Base-by-base conservation (phyloP, 2,329 filamentous ascomycete genomes). In the Boeremia lycopersici region DNA sequence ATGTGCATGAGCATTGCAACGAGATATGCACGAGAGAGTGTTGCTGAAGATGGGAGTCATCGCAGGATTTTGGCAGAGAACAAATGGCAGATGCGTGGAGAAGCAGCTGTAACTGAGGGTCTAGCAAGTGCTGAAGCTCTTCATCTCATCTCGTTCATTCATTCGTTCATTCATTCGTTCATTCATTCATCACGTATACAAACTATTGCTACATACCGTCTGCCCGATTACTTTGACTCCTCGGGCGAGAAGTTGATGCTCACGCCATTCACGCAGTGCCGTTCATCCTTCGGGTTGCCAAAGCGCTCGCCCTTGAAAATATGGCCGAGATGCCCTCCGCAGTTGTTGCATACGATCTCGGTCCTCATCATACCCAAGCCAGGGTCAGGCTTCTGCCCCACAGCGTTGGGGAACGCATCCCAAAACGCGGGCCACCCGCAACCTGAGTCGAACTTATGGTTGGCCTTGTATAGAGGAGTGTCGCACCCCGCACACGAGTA, bases 341-440 rank as follows among this genome's bases (percentile, higher is more conserved):
- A 99, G 74, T 96, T 96, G 61, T 86, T 85, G 77, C 95, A 99
- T 8, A 96, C 88, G 69, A 99, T 99, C 81, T 99, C 95, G 12
- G 87, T 97, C 63, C 95, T 82, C 70, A 82, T 74, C 90, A 96
- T 96, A 41, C 93, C 93, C 46, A 92, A 83, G 0, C 86, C 81
- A 42, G 77, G 79, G 75, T 99, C 95, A 60, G 86, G 86, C 69
- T 93, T 89, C 59, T 93, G 83, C 31, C 86, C 90, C 11, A 99
- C 91, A 0, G 93, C 93, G 2, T 92, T 93, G 0, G 95, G 93
- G 46, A 99, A 86, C 62, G 89, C 93, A 77, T 99, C 95, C 74
- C 93, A 99, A 78, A 98, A 99, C 11, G 95, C 95, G 0, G 95
- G 95, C 95, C 95, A 99, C 57, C 95, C 95, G 77, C 95, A 99